Conservation (phyloP, 2,329 filamentous ascomycete species). For the Claviceps sp. region DNA sequence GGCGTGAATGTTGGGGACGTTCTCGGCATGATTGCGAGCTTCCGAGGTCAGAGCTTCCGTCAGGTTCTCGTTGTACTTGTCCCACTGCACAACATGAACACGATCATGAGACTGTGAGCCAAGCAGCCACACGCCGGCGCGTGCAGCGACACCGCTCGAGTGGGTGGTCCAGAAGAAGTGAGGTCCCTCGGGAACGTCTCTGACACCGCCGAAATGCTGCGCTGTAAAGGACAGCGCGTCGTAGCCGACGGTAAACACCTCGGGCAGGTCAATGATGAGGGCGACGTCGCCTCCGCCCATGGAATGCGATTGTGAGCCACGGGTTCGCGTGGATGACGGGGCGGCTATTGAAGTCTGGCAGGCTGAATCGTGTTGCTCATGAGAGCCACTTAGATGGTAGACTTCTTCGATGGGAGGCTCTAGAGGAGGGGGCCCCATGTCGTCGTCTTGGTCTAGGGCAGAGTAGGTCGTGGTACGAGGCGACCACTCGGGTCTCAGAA, state of each 20-base stretch:
- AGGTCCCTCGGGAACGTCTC: slow-evolving; percentile 38
- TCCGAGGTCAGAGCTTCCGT: slow-evolving; percentile 33
- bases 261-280: slow-evolving; percentile 37
- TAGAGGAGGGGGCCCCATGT: slow-evolving; percentile 18
- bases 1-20: slow-evolving; percentile 23
- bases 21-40: slow-evolving; percentile 29
- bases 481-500: slow-evolving; percentile 18
- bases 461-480: slow-evolving; percentile 1
- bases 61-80: slow-evolving; percentile 40
- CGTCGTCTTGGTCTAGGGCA: slow-evolving; percentile 10
- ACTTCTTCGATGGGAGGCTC: slow-evolving; percentile 11
- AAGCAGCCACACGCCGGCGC: slow-evolving; percentile 45
- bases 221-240: slow-evolving; percentile 36
- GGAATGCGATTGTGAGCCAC: slow-evolving; percentile 12
- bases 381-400: slow-evolving; percentile 1
- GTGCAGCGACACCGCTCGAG: slow-evolving; percentile 30
- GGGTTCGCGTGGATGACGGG: slow-evolving; percentile 2
- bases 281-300: slow-evolving; percentile 35
- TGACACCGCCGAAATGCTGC: slow-evolving; percentile 37
- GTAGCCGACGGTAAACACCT: slow-evolving; percentile 37
- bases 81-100: slow-evolving; percentile 39
- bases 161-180: slow-evolving; percentile 49
- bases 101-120: slow-evolving; percentile 17
- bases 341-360: not conserved
- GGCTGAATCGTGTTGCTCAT: not conserved